Evolutionary conservation across 202 grass and related monocot species (phyloP).

Genomic region (Schoenoplectus triqueter): DNA sequence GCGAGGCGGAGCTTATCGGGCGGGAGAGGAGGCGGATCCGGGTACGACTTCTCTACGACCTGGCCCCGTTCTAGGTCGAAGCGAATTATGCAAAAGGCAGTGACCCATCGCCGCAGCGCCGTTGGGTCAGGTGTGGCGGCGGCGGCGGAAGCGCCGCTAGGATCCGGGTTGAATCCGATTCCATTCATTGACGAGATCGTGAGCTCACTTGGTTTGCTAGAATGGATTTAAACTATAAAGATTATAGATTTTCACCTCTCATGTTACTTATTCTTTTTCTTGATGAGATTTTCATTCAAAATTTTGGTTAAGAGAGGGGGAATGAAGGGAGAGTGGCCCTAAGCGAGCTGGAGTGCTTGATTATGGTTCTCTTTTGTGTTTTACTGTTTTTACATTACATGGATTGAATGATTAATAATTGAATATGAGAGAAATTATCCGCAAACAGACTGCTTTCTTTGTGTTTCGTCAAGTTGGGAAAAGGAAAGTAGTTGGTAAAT

Average conservation of each 20-base stretch:
- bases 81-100: slow-evolving; percentile 84
- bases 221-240: not conserved
- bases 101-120: slow-evolving; percentile 70
- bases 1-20: slow-evolving; percentile 73
- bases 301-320: not conserved
- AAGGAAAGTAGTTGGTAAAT: not conserved
- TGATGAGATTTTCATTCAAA: not conserved
- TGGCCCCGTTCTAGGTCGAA: slow-evolving; percentile 98
- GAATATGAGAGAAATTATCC: not conserved
- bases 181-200: slow-evolving; percentile 24
- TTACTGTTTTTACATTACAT: not conserved
- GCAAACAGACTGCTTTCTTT: not conserved
- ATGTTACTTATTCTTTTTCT: not conserved
- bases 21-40: slow-evolving; percentile 59
- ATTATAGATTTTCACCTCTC: not conserved
- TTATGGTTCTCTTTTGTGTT: not conserved
- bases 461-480: not conserved
- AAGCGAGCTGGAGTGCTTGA: slow-evolving; percentile 13
- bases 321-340: not conserved
- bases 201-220: not conserved
- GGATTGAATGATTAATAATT: not conserved
- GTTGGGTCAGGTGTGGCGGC: slow-evolving; percentile 42
- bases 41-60: slow-evolving; percentile 78
- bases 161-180: slow-evolving; percentile 60
- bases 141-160: slow-evolving; percentile 14